These are phyloP conservation scores for Pyrus pyrifolia DNA, from an alignment of 306 rosid genomes.

Conservation along the genomic window DNA sequence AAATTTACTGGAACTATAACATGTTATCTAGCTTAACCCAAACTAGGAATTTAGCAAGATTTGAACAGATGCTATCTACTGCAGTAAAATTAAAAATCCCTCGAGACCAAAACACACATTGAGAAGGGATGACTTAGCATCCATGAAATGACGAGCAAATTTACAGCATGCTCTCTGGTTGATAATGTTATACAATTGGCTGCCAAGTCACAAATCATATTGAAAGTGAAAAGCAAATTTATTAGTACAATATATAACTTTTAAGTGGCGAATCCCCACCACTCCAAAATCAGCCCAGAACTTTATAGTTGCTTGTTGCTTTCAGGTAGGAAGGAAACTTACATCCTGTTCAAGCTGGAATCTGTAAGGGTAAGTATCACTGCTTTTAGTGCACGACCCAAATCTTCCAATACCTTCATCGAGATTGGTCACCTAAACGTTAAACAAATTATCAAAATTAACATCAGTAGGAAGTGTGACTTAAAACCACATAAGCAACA, in stretches of 20 bases:
- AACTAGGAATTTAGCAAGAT: not conserved
- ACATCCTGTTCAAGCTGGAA: constrained; percentile 72
- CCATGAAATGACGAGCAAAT: not conserved
- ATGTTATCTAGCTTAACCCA: not conserved
- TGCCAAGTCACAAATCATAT: not conserved
- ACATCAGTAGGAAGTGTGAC: not conserved
- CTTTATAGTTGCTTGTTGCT: not conserved
- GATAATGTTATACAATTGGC: not conserved
- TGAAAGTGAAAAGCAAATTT: not conserved
- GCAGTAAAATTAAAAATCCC: not conserved
- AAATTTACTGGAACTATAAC: not conserved
- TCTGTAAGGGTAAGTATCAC: constrained; percentile 29
- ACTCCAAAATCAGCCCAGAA: not conserved
- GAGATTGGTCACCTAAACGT: constrained; percentile 32
- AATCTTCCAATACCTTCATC: constrained; percentile 15
- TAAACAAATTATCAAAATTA: constrained; percentile 10
- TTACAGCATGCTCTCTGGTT: not conserved
- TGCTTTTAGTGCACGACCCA: constrained; percentile 25
- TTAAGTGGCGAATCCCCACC: too few relatives aligned
- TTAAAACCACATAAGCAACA: not conserved
- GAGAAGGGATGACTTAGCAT: not conserved
- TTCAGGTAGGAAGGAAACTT: constrained; percentile 23
- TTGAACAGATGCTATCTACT: not conserved
- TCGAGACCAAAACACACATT: not conserved
- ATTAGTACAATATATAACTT: too few relatives aligned